phyloP scores from a whole-genome alignment of 768 basidiomycete genomes.

The Pleurotus ostreatus region DNA sequence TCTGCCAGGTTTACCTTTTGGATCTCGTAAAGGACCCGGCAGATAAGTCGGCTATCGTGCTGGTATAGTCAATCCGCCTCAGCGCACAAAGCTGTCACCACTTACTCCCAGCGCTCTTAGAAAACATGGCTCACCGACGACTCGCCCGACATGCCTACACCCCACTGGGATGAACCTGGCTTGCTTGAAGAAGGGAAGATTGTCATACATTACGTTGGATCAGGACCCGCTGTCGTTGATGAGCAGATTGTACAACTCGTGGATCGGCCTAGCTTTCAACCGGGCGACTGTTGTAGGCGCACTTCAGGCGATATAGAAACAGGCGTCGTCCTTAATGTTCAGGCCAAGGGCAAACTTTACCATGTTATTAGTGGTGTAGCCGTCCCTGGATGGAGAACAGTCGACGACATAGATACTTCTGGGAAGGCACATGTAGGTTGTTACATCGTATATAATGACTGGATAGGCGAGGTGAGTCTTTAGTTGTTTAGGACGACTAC shows the following conservation, averaged over 20 bases:
- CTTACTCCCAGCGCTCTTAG: slow-evolving; percentile 31
- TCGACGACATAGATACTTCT: slow-evolving; percentile 52
- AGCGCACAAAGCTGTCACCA: not conserved
- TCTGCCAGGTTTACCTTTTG: slow-evolving; percentile 56
- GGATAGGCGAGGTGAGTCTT: slow-evolving; percentile 82
- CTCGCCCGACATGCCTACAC: slow-evolving; percentile 47
- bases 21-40: slow-evolving; percentile 57
- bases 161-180: slow-evolving; percentile 60
- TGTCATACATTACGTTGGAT: slow-evolving; percentile 66
- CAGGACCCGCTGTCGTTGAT: slow-evolving; percentile 55
- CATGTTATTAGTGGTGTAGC: slow-evolving; percentile 67
- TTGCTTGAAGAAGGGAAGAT: slow-evolving; percentile 77
- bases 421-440: slow-evolving; percentile 71
- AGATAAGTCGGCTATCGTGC: slow-evolving; percentile 52
- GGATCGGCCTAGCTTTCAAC: slow-evolving; percentile 66
- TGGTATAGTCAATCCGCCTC: slow-evolving; percentile 39
- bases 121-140: slow-evolving; percentile 79
- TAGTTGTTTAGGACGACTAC: not conserved
- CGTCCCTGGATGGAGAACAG: slow-evolving; percentile 60
- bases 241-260: slow-evolving; percentile 68
- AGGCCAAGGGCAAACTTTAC: slow-evolving; percentile 62
- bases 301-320: slow-evolving; percentile 69
- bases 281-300: slow-evolving; percentile 81
- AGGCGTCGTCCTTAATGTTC: slow-evolving; percentile 66
- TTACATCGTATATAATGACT: slow-evolving; percentile 78